Evolutionary conservation across 495 filamentous ascomycete species (phyloP), one percentile per base, ranked within the genome.

Genomic region (Neurospora sp.): DNA sequence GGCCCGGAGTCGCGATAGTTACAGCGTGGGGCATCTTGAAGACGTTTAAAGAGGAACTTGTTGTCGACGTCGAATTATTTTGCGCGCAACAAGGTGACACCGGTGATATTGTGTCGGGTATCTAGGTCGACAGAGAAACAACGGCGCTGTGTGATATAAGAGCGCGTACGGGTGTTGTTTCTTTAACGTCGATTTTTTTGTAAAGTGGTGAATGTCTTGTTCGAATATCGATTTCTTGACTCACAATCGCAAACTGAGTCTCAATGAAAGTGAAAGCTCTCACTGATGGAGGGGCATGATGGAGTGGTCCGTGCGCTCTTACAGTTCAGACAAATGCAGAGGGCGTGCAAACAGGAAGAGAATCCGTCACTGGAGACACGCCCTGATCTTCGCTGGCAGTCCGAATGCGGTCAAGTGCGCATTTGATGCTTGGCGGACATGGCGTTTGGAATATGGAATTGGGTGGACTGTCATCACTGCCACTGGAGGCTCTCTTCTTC

Each of bases 1-100:
- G 93, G 80, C 94, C 94, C 73, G 90, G 90, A 5, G 88, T 84
- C 70, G 92, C 90, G 78, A 93, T 89, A 27, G 89, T 85, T 39
- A 86, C 85, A 42, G 90, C 89, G 82, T 92, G 90, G 79, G 91
- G 91, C 91, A 92, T 92, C 42, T 72, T 78, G 76, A 74, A 39
- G 39, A 46, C 23, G 12, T 14, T 59, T 59, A 14, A 3, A 27
- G 23, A 62, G 54, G 12, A 62, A 72, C 72, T 54, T 3, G 42
- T 39, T 59, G 48, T 37, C 1, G 35, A 20, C 3, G 69, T 38
- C 35, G 69, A 20, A n/a, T 23, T 54, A 23, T 54, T 54, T 54
- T 14, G 54, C 23, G 54, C 23, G 54, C 23, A 62, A 62, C 16
- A 2, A 8, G 23, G 54, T 62, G 54, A 62, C 54, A 62, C 54